Conservation (phyloP, 495 filamentous ascomycete genomes). For the Neurospora sp. region DNA sequence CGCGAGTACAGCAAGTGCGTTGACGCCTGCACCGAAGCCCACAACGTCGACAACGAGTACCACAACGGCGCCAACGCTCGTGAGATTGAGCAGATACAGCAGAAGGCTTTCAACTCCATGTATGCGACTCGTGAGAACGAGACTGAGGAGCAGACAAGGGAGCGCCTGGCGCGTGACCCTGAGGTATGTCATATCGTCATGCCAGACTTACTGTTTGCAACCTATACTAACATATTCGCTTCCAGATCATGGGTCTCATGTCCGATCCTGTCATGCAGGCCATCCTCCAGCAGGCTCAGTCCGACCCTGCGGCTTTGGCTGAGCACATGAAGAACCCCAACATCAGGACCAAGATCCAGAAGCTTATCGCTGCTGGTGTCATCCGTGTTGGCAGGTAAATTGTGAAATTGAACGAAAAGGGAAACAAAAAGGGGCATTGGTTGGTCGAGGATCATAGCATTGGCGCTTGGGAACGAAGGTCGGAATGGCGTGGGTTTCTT, state of each 20-base stretch:
- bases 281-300: constrained; percentile 93
- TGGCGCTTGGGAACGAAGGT: neutral
- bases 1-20: constrained; percentile 91
- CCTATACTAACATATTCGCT: constrained; percentile 20
- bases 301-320: constrained; percentile 79
- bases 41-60: constrained; percentile 56
- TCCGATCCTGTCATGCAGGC: constrained; percentile 95
- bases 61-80: constrained; percentile 61
- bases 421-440: neutral
- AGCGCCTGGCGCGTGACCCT: constrained; percentile 82
- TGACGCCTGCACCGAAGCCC: constrained; percentile 77
- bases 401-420: neutral
- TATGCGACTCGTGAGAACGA: constrained; percentile 83
- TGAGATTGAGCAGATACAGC: constrained; percentile 88
- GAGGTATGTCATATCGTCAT: constrained; percentile 53
- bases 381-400: constrained; percentile 62
- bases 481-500: neutral
- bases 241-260: constrained; percentile 78
- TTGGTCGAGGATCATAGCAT: neutral
- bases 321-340: constrained; percentile 93
- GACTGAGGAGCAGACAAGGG: constrained; percentile 92
- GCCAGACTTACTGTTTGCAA: neutral
- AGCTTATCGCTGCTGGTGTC: constrained; percentile 83
- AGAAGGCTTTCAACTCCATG: constrained; percentile 89
- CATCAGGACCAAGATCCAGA: constrained; percentile 80